Conservation (phyloP, 2,329 filamentous ascomycete genomes). For the Rhinocladiella similis region DNA sequence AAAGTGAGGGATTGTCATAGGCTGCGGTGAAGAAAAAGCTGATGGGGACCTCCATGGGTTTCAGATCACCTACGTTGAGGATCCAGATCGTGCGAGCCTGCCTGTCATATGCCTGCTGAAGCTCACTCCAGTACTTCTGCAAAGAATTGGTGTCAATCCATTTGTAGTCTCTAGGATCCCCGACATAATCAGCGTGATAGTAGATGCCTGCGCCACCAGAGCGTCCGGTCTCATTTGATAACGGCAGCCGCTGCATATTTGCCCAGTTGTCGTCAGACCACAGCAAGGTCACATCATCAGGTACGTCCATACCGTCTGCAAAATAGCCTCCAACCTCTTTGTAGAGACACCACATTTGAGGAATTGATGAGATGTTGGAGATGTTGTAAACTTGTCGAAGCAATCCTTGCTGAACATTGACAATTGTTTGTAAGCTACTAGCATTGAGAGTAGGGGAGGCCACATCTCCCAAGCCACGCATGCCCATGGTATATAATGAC, state of each 20-base stretch:
- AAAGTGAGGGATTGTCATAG: constrained; percentile 61
- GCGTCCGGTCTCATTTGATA: constrained; percentile 59
- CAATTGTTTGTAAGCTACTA: constrained; percentile 59
- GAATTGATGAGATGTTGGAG: constrained; percentile 53
- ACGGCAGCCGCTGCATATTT: constrained; percentile 62
- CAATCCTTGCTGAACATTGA: constrained; percentile 60
- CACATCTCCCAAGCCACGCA: constrained; percentile 70
- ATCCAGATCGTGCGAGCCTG: constrained; percentile 64
- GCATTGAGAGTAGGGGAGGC: constrained; percentile 51
- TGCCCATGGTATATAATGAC: constrained; percentile 65
- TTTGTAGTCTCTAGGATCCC: constrained; percentile 60
- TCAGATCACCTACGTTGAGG: constrained; percentile 67
- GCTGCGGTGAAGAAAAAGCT: constrained; percentile 68
- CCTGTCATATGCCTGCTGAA: constrained; percentile 61
- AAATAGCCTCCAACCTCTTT: constrained; percentile 73
- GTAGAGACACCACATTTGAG: constrained; percentile 73
- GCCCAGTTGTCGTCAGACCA: constrained; percentile 72
- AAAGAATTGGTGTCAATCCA: constrained; percentile 68
- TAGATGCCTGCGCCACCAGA: constrained; percentile 64
- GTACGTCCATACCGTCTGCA: constrained; percentile 61
- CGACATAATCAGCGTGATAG: constrained; percentile 64
- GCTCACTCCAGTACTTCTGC: constrained; percentile 65
- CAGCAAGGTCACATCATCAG: constrained; percentile 67
- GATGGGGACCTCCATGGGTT: constrained; percentile 65
- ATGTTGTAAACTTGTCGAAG: constrained; percentile 57